Evolutionary conservation across 2,329 filamentous ascomycete genomes (phyloP), one percentile per base, ranked within the genome.

Genomic region (Fonsecaea nubica): DNA sequence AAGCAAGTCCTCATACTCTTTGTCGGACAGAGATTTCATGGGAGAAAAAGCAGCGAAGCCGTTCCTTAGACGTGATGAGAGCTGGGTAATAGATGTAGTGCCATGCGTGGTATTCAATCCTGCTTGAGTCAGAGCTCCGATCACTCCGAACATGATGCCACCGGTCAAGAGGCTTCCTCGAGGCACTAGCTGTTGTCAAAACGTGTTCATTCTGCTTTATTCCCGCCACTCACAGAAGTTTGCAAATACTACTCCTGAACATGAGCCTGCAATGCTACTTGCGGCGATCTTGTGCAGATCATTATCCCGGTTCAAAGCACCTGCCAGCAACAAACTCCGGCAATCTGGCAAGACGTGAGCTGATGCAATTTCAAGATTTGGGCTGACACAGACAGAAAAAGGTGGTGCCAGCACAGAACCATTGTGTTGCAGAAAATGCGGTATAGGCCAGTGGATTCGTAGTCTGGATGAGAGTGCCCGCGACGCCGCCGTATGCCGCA

Each of bases 381-480:
- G 25, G 15, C 21, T 15, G 35, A 30, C 50, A 79, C 86, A 74
- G 82, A 89, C 90, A 89, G 84, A 89, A 94, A 76, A 89, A 97
- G 15, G 87, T 90, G 55, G 86, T 87, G 40, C 92, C 92, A 45
- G 96, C 84, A 50, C 87, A 84, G 77, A 92, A 92, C 87, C 92
- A 97, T 79, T 96, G 92, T 48, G 92, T 82, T 18, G 92, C 90
- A 25, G 90, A 89, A 42, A 89, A 85, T 12, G 90, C 72, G 0
- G 92, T 89, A 79, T 92, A 94, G 6, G 94, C 78, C 2, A 87
- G 76, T 3, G 86, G 84, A 3, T 91, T 89, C 13, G 85, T 86
- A 25, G 82, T 84, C 18, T 90, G 89, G 65, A 88, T 85, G 56
- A 93, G 77, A 55, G 96, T 89, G 33, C 92, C 93, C 40, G 86